Base-by-base conservation (phyloP, 805 yeast species). In the Diddensiella santjacobensis region DNA sequence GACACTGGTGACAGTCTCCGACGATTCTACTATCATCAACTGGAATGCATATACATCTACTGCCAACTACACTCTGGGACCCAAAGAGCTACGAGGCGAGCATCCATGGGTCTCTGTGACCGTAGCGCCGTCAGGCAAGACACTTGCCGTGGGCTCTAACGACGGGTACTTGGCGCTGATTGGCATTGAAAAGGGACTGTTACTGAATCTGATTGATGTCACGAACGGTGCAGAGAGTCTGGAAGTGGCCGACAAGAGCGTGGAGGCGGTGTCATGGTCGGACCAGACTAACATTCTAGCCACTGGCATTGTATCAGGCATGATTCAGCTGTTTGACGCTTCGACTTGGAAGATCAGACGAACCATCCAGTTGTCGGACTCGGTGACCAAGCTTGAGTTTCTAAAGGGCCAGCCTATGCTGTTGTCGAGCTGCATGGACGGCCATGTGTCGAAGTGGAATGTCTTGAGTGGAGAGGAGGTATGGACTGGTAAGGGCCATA, bases 41-140 rank as follows among this genome's bases (percentile, higher is more conserved):
- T 91, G 98, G 98, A 87, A 89, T 62, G 86, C 90, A 49, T 90
- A 79, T 70, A 81, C 91, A 3, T 81, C 81, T 24, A 80, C 78
- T 41, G 79, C 80, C 31, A 74, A 78, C 54, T 91, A 80, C 72
- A 56, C 55, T 4, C 55, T 67, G 5, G 61, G 56, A n/a, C 57
- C 55, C 17, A 41, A 41, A 20, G 85, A 83, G 50, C 79, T 88
- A 63, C 84, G 80, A 60, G 95, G 93, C 24, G 74, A 77, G 45
- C 85, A 93, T 45, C 95, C 96, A 18, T 93, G 98, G 97, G 91
- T 91, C 41, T 77, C 91, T 3, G 60, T 87, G 22, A 68, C 80
- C 3, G 56, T 70, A 45, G 71, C 74, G 35, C 77, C 77, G 4
- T 71, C 77, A 49, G 74, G 74, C 45, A 67, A 78, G 15, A 68